Base-by-base conservation (phyloP, 2,329 filamentous ascomycete genomes). In the Colletotrichum noveboracense region DNA sequence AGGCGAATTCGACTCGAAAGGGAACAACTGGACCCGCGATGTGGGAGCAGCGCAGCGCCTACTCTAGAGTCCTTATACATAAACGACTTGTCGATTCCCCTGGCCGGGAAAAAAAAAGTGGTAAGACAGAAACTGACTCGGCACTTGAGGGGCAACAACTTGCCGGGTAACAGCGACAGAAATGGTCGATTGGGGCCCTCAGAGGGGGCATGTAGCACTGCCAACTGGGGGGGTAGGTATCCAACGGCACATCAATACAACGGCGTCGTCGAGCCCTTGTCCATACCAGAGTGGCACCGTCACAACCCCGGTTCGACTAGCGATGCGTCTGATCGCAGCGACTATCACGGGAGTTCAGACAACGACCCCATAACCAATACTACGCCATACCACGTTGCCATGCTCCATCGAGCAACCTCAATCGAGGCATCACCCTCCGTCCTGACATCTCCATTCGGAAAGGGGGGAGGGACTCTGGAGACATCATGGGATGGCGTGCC, bases 11-110 rank as follows among this genome's bases (percentile, higher is more conserved):
- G 34, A 58, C 48, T 36, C 21, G 32, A 38, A 26, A 12, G 28
- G 56, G 18, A 30, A 16, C 26, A 38, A 55, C 21, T 34, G 66
- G 65, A 43, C 34, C 69, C 69, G 43, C 43, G 21, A 32, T 16
- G 28, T 16, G 34, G 28, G 28, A 26, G 16, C 38, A 13, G 21
- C 8, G 55, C 36, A 36, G 48, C 48, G 48, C 28, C 48, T 48
- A 10, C 48, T 56, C 13, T 12, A 36, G 43, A 65, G 60, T 74
- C 60, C 71, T 74, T 74, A 71, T 74, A 71, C 71, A n/a, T 48
- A 34, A 28, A 43, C 43, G 12, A 52, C 43, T 9, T 60, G 34
- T 36, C 26, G 28, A 30, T 28, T 26, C 26, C 36, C 34, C 34
- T 66, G 60, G 21, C 14, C 7, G 32, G 32, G 26, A 70, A 61